These are phyloP conservation scores for Ilyonectria destructans DNA, from an alignment of 2,329 filamentous ascomycete genomes.

Conservation along the genomic window DNA sequence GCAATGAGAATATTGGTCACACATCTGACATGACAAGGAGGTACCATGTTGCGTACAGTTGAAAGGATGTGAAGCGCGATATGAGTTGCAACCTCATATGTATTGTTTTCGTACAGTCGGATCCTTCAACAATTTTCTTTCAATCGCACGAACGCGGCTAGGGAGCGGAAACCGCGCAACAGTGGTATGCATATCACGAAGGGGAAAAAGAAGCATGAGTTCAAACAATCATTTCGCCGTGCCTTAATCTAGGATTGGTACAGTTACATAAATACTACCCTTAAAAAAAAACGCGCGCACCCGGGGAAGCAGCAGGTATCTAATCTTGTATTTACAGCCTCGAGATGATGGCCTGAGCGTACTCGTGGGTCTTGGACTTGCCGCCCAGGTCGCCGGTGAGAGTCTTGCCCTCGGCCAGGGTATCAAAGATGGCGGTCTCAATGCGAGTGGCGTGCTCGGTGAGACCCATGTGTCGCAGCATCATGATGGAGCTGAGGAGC, in stretches of 20 bases:
- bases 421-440: conserved; percentile 95
- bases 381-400: conserved; percentile 97
- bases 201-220: conserved; percentile 13
- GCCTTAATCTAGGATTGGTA: conserved; percentile 52
- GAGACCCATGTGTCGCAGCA: conserved; percentile 98
- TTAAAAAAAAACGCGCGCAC: conserved; percentile 43
- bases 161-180: too few species aligned
- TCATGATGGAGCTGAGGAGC: conserved; percentile 97
- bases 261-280: conserved; percentile 52
- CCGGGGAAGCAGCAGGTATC: conserved; percentile 46
- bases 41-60: too few species aligned
- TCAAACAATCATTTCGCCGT: conserved; percentile 52
- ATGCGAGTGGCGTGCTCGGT: conserved; percentile 88
- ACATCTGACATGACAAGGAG: neutral
- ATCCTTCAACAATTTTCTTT: too few species aligned
- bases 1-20: neutral
- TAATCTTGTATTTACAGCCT: conserved; percentile 67
- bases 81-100: too few species aligned
- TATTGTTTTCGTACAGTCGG: too few species aligned
- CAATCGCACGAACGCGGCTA: neutral
- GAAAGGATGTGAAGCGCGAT: too few species aligned
- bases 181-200: neutral
- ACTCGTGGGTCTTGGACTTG: conserved; percentile 96
- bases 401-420: conserved; percentile 94
- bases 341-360: conserved; percentile 90